phyloP scores from a whole-genome alignment of 495 filamentous ascomycete species.

The Hypoxylon crocopeplum region DNA sequence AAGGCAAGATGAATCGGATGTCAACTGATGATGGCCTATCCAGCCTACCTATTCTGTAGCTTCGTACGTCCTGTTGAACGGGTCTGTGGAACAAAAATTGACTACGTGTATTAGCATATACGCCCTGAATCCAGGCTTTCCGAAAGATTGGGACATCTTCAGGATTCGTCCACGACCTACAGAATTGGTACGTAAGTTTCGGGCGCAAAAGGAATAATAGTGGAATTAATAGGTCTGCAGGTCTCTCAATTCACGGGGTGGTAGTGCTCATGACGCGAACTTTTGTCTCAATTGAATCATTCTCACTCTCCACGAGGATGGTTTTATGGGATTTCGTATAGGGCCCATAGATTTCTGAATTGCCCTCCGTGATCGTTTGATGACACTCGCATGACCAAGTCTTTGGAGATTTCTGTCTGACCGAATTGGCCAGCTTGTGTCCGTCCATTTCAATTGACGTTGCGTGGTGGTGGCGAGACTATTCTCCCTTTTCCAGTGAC shows the following conservation, averaged over 20 bases:
- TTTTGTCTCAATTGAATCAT: slow-evolving; percentile 16
- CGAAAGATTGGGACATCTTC: slow-evolving; percentile 7
- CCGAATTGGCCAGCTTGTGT: slow-evolving; percentile 7
- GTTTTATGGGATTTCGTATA: too few relatives aligned
- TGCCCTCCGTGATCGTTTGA: neutral
- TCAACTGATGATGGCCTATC: slow-evolving; percentile 14
- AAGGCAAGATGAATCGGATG: slow-evolving; percentile 19
- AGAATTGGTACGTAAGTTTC: slow-evolving; percentile 1
- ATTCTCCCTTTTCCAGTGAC: slow-evolving; percentile 11
- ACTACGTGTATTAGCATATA: slow-evolving; percentile 21
- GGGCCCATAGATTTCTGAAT: too few relatives aligned
- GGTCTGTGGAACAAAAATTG: slow-evolving; percentile 10
- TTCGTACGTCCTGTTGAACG: slow-evolving; percentile 12
- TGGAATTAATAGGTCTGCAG: slow-evolving; percentile 1
- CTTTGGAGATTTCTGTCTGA: neutral
- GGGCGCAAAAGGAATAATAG: slow-evolving; percentile 9
- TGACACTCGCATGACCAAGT: neutral
- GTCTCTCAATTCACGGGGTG: slow-evolving; percentile 1
- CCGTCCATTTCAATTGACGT: slow-evolving; percentile 14
- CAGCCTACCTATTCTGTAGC: slow-evolving; percentile 18
- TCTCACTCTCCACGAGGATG: too few relatives aligned
- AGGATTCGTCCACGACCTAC: slow-evolving; percentile 19
- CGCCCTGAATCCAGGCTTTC: slow-evolving; percentile 5
- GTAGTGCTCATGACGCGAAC: neutral
- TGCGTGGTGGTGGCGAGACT: slow-evolving; percentile 10